Conservation (phyloP, 2,329 filamentous ascomycete species). For the Ambrosiella xylebori region DNA sequence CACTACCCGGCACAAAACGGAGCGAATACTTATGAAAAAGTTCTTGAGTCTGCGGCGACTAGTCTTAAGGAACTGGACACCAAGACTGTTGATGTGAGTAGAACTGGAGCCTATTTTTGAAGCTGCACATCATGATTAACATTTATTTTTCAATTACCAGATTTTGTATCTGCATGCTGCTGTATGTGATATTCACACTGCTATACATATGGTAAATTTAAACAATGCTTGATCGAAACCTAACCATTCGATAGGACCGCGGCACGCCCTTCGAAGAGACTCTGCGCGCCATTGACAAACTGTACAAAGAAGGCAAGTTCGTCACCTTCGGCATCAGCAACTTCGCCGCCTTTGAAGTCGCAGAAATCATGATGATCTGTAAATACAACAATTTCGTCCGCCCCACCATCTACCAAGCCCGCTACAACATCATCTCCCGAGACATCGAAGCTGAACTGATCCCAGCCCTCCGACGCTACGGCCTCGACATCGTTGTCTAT, state of each 20-base stretch:
- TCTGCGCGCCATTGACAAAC: slow-evolving; percentile 55
- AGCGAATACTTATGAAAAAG: slow-evolving; percentile 42
- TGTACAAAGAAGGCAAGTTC: slow-evolving; percentile 79
- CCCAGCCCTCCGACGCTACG: slow-evolving; percentile 55
- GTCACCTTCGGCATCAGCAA: slow-evolving; percentile 65
- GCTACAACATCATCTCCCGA: slow-evolving; percentile 71
- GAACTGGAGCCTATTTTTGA: background rate
- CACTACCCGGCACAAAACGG: slow-evolving; percentile 43
- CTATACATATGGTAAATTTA: background rate
- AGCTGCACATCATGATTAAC: background rate
- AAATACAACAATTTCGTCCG: slow-evolving; percentile 66
- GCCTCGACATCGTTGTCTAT: slow-evolving; percentile 63
- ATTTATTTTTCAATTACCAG: slow-evolving; percentile 14
- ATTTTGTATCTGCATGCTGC: slow-evolving; percentile 65
- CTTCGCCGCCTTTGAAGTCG: slow-evolving; percentile 74
- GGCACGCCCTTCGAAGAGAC: slow-evolving; percentile 64
- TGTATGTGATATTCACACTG: slow-evolving; percentile 14
- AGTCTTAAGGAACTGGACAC: slow-evolving; percentile 57
- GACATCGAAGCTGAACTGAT: slow-evolving; percentile 61
- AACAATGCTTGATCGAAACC: slow-evolving; percentile 17
- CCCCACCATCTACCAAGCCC: slow-evolving; percentile 71
- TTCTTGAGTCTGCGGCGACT: slow-evolving; percentile 47
- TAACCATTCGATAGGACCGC: slow-evolving; percentile 28
- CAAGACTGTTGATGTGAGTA: slow-evolving; percentile 49
- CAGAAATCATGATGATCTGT: slow-evolving; percentile 66